Evolutionary conservation across 2,329 filamentous ascomycete species (phyloP).

Genomic region (Beauveria bassiana): DNA sequence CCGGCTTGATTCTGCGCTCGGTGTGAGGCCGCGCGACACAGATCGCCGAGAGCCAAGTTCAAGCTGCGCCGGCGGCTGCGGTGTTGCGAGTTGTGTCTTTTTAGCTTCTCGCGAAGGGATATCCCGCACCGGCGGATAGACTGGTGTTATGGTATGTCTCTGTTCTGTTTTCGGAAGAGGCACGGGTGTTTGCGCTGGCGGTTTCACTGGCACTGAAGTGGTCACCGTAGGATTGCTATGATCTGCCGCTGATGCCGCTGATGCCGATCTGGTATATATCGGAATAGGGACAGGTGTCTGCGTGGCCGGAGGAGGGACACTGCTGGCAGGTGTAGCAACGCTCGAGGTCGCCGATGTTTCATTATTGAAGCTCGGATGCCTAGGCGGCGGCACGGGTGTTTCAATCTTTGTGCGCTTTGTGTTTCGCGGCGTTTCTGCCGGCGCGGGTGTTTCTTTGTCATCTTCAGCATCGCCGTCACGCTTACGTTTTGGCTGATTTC

Average conservation of each 20-base stretch:
- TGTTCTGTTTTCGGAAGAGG: constrained; percentile 28
- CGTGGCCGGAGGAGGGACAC: constrained; percentile 19
- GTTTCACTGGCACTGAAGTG: constrained; percentile 23
- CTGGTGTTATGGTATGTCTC: constrained; percentile 21
- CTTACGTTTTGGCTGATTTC: constrained; percentile 37
- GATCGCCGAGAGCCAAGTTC: constrained; percentile 23
- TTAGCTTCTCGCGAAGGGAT: constrained; percentile 23
- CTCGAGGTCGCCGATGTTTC: constrained; percentile 20
- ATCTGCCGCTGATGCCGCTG: constrained; percentile 25
- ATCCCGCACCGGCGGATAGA: constrained; percentile 23
- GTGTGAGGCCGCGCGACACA: constrained; percentile 27
- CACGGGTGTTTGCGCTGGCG: constrained; percentile 29
- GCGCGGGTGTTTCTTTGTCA: constrained; percentile 22
- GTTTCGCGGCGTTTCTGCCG: constrained; percentile 28
- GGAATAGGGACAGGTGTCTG: constrained; percentile 37
- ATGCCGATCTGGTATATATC: constrained; percentile 19
- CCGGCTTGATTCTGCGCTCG: constrained; percentile 28
- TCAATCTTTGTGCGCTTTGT: constrained; percentile 49
- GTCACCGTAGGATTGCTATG: constrained; percentile 18
- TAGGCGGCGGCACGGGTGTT: constrained; percentile 44
- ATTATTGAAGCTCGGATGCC: constrained; percentile 25
- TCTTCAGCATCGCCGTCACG: constrained; percentile 29
- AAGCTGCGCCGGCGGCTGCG: constrained; percentile 10
- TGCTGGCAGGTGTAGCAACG: constrained; percentile 2
- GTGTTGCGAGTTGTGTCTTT: constrained; percentile 5